These are phyloP conservation scores for Gossypium bickii DNA, from an alignment of 345 rosid genomes.

Conservation along the genomic window DNA sequence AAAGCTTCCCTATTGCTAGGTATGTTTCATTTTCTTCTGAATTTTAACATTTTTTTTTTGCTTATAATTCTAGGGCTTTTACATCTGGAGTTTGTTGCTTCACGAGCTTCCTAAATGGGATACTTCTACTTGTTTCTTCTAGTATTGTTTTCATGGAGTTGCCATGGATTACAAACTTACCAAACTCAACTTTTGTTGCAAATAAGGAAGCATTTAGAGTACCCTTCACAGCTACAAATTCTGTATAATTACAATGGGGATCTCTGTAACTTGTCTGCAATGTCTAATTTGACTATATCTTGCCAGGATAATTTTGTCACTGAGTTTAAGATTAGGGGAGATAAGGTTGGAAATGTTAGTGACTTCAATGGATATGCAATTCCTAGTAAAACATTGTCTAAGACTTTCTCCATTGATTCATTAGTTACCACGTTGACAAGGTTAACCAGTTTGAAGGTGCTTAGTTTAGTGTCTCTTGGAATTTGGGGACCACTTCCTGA, in stretches of 20 bases:
- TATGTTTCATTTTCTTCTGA: constrained; percentile 22
- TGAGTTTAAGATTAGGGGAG: constrained; percentile 81
- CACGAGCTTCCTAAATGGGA: constrained; percentile 36
- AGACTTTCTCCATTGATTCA: constrained; percentile 73
- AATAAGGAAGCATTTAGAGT: constrained; percentile 78
- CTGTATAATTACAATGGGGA: constrained; percentile 67
- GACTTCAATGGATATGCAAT: constrained; percentile 55
- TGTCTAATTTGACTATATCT: constrained; percentile 48
- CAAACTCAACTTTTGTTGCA: constrained; percentile 64
- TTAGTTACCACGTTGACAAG: constrained; percentile 80
- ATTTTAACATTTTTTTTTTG: neutral
- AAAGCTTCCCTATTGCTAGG: constrained; percentile 6
- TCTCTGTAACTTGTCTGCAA: constrained; percentile 56
- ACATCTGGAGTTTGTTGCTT: constrained; percentile 18
- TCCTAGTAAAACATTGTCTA: constrained; percentile 63
- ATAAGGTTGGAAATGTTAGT: constrained; percentile 52
- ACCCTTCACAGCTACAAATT: constrained; percentile 57
- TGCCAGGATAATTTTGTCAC: constrained; percentile 61
- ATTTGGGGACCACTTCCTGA: constrained; percentile 87
- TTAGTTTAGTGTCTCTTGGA: constrained; percentile 81
- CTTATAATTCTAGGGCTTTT: constrained; percentile 25
- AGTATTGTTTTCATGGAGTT: constrained; percentile 38
- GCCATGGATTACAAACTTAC: constrained; percentile 52
- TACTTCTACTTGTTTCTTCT: constrained; percentile 27
- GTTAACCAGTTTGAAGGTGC: constrained; percentile 66